These are phyloP conservation scores for Nothophaeocryptopus gaeumannii DNA, from an alignment of 2,329 filamentous ascomycete species.

Conservation along the genomic window DNA sequence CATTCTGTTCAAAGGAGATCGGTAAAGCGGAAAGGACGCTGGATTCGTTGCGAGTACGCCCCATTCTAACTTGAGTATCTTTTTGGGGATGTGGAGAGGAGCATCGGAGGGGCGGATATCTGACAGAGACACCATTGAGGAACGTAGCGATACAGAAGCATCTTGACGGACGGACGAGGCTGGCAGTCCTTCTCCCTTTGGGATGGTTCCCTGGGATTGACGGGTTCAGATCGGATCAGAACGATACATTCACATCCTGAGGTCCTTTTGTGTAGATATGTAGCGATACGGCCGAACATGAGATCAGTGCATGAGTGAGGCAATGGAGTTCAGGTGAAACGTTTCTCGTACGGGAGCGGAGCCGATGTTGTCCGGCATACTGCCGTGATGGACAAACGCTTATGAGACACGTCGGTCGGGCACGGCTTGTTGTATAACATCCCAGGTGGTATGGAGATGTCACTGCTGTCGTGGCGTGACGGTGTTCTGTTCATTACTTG, in stretches of 20 bases:
- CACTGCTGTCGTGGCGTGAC: too few species aligned
- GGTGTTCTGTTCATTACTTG: too few species aligned
- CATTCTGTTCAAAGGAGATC: background rate
- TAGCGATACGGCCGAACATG: conserved; percentile 5
- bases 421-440: too few species aligned
- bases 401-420: background rate
- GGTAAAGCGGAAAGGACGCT: conserved; percentile 10
- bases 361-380: background rate
- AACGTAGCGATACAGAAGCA: conserved; percentile 15
- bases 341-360: too few species aligned
- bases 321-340: too few species aligned
- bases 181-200: too few species aligned
- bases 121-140: background rate
- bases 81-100: background rate
- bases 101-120: background rate
- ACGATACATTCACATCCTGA: too few species aligned
- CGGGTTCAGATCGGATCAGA: too few species aligned
- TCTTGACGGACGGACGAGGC: background rate
- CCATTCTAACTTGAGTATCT: background rate
- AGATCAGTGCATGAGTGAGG: background rate
- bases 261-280: conserved; percentile 12
- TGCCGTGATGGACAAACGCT: background rate
- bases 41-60: conserved; percentile 15
- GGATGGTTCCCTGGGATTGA: too few species aligned
- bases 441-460: too few species aligned